Percentiles rank a stretch among this genome's conserved stretches.
Evolutionary conservation across 108 stramenopile genomes (phyloP).

Genomic region (Nannochloropsis granulata): DNA sequence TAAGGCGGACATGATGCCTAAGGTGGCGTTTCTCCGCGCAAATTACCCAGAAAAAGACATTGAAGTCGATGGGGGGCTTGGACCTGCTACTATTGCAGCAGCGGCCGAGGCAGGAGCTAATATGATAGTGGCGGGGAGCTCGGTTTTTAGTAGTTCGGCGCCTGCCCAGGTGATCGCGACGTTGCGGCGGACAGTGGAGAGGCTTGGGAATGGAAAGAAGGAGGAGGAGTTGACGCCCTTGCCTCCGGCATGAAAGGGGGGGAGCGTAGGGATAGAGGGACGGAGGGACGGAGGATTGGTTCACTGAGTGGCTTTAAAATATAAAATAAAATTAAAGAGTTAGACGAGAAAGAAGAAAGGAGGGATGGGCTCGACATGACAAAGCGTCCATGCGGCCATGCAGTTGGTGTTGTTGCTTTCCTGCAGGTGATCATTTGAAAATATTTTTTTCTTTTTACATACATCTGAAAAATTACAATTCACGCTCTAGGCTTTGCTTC

Average conservation of each 20-base stretch:
- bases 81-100: constrained; percentile 54
- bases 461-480: background rate
- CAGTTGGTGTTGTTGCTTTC: too few species aligned
- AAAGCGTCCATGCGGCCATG: too few species aligned
- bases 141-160: constrained; percentile 49
- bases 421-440: too few species aligned
- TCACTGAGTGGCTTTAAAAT: too few species aligned
- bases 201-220: constrained; percentile 31
- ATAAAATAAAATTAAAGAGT: too few species aligned
- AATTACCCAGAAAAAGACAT: constrained; percentile 56
- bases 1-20: constrained; percentile 65
- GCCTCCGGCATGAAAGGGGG: too few species aligned
- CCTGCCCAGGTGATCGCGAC: constrained; percentile 19
- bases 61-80: constrained; percentile 78
- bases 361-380: too few species aligned
- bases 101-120: constrained; percentile 76
- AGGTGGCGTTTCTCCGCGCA: constrained; percentile 52
- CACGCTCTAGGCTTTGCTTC: background rate
- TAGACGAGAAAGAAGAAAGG: too few species aligned
- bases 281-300: too few species aligned
- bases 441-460: background rate
- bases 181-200: constrained; percentile 44
- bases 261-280: too few species aligned
- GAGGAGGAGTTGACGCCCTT: constrained; percentile 15
- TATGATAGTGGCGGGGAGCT: constrained; percentile 61